These are phyloP conservation scores for Leptoxyphium fumago DNA, from an alignment of 2,329 filamentous ascomycete genomes.

Conservation along the genomic window DNA sequence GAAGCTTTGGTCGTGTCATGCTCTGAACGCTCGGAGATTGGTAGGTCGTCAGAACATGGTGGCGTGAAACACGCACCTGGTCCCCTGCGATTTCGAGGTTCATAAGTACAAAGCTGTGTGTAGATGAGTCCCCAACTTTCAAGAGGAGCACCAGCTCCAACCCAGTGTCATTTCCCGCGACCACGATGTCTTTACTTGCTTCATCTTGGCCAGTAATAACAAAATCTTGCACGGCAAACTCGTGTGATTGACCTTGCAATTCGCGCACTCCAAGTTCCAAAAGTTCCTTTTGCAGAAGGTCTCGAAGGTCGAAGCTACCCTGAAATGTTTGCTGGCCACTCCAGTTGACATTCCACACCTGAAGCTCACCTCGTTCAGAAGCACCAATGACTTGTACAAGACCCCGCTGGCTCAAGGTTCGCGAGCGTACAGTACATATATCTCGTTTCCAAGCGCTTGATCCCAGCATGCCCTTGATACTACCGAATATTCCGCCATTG, in stretches of 20 bases:
- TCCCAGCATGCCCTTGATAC: constrained; percentile 61
- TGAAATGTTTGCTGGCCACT: constrained; percentile 67
- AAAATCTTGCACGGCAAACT: constrained; percentile 53
- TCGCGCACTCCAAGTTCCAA: constrained; percentile 36
- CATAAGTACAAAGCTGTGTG: constrained; percentile 56
- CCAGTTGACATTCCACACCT: constrained; percentile 80
- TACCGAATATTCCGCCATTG: constrained; percentile 60
- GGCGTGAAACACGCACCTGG: constrained; percentile 37
- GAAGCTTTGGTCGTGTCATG: constrained; percentile 46
- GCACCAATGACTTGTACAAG: constrained; percentile 74
- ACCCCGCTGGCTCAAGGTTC: constrained; percentile 55
- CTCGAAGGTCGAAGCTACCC: constrained; percentile 55
- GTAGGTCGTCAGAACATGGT: constrained; percentile 36
- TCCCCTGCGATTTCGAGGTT: constrained; percentile 49
- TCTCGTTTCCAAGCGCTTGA: constrained; percentile 58
- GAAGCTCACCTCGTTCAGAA: constrained; percentile 61
- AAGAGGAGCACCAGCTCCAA: constrained; percentile 17
- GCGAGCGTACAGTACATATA: constrained; percentile 65
- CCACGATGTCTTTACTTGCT: constrained; percentile 12
- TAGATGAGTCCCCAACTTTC: constrained; percentile 14
- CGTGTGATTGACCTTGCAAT: constrained; percentile 21
- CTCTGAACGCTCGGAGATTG: constrained; percentile 22
- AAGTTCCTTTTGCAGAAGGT: constrained; percentile 48
- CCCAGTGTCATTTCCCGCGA: constrained; percentile 10
- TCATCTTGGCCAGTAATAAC: constrained; percentile 32